These are phyloP conservation scores for Aristolochia fimbriata DNA, from an alignment of 164 flowering plant genomes.

Conservation along the genomic window DNA sequence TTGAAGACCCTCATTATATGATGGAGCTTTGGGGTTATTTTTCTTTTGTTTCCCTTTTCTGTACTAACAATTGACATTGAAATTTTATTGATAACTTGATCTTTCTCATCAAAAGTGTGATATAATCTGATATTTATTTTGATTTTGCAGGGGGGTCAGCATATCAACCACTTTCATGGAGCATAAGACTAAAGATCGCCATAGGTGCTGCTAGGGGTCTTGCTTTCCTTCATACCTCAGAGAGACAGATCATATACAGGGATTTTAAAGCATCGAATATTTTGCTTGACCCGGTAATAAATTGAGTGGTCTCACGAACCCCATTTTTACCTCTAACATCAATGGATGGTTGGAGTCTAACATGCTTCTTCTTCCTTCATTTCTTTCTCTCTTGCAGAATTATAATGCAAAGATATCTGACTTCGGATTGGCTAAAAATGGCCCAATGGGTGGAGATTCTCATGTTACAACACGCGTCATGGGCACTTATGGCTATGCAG, in stretches of 20 bases:
- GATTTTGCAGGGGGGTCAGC: slow-evolving; percentile 32
- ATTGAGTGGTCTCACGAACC: neutral
- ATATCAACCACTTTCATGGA: slow-evolving; percentile 72
- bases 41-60: no score
- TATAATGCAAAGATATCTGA: slow-evolving; percentile 78
- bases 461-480: slow-evolving; percentile 84
- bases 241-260: slow-evolving; percentile 64
- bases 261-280: slow-evolving; percentile 90
- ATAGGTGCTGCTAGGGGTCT: slow-evolving; percentile 82
- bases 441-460: slow-evolving; percentile 60
- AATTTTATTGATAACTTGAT: no score
- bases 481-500: slow-evolving; percentile 91
- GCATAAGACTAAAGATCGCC: slow-evolving; percentile 53
- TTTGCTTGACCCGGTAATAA: slow-evolving; percentile 66
- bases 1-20: no score
- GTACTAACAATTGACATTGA: no score
- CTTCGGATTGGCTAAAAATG: slow-evolving; percentile 82
- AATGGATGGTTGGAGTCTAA: no score
- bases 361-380: no score
- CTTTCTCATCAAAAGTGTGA: no score
- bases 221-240: slow-evolving; percentile 66
- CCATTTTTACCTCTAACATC: neutral
- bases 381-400: slow-evolving; percentile 26
- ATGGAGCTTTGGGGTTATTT: no score
- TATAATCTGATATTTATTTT: no score